phyloP scores from a whole-genome alignment of 257 asterid species.

The Przewalskia tangutica region DNA sequence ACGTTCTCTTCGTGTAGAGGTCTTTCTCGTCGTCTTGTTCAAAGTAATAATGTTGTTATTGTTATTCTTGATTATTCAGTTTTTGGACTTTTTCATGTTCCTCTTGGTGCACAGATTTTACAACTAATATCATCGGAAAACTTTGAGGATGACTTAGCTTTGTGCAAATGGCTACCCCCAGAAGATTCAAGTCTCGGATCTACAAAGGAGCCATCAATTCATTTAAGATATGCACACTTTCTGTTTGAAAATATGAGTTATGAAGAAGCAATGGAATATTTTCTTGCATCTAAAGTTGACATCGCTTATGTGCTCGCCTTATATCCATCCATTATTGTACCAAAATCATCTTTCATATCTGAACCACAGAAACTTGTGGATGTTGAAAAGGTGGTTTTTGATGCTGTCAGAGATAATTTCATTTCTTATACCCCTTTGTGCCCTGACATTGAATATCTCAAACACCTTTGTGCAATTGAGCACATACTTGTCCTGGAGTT shows the following conservation, averaged over 20 bases:
- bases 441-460: no score
- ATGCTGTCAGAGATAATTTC: slow-evolving; percentile 76
- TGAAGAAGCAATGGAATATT: slow-evolving; percentile 98
- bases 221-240: slow-evolving; percentile 91
- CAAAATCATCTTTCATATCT: slow-evolving; percentile 70
- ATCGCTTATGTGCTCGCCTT: slow-evolving; percentile 72
- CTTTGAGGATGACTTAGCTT: slow-evolving; percentile 96
- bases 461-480: slow-evolving; percentile 78
- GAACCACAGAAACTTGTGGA: slow-evolving; percentile 74
- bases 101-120: slow-evolving; percentile 98
- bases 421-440: slow-evolving; percentile 77
- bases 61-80: slow-evolving; percentile 73
- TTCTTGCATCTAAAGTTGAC: slow-evolving; percentile 91
- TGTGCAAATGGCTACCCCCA: slow-evolving; percentile 93
- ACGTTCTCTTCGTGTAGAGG: slow-evolving; percentile 84
- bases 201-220: slow-evolving; percentile 97
- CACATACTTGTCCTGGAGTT: slow-evolving; percentile 95
- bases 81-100: slow-evolving; percentile 91
- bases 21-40: slow-evolving; percentile 73
- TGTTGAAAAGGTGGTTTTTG: slow-evolving; percentile 80
- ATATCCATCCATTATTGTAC: slow-evolving; percentile 77
- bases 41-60: slow-evolving; percentile 50
- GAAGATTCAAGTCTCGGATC: slow-evolving; percentile 94
- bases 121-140: slow-evolving; percentile 96
- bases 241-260: no score